Base-by-base conservation (phyloP, 2,329 filamentous ascomycete genomes). In the Chrysoporthe puriensis region DNA sequence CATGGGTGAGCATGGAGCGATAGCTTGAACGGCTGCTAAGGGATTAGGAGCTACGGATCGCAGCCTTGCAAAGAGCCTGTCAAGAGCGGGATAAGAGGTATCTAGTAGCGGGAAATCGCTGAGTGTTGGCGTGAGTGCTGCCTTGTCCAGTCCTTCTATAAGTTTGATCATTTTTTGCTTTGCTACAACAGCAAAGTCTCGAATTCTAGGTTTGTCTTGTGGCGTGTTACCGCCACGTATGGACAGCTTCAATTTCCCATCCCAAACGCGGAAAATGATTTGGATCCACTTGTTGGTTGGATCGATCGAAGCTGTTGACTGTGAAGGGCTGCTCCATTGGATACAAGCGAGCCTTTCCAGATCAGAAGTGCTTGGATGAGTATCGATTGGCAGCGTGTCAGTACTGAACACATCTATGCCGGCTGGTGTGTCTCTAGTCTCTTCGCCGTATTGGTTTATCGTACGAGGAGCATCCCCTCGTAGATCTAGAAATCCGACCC, bases 41-140 rank as follows among this genome's bases (percentile, higher is more conserved):
- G 71, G 72, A 34, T 60, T 63, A 6, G 70, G 62, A 9, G 48
- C 36, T 2, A 52, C 62, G 1, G 72, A 71, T 8, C 73, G 68
- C 2, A 63, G 56, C n/a, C 44, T 57, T 1, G 64, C 62, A 14
- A 66, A 67, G n/a, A 74, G 64, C 6, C 57, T 68, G 44, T 58
- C 61, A 13, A 74, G 71, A 36, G 66, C 66, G 50, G 66, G 64
- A 65, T 74, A 74, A 9, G 69, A 70, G 56, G 73, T 16, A 6
- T 72, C 66, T 21, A 74, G 50, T 4, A 73, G 70, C 1, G 72
- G 72, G 44, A 71, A 73, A 67, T 74, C 73, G 68, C 72, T 74
- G 46, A 74, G 63, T 11, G 73, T 74, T 14, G 73, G 73, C 59
- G 71, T 67, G 5, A 62, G 52, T 13, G 67, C 40, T 9, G 62